Conservation (phyloP, 2,329 filamentous ascomycete species). For the Phaeosphaeriaceae sp. region DNA sequence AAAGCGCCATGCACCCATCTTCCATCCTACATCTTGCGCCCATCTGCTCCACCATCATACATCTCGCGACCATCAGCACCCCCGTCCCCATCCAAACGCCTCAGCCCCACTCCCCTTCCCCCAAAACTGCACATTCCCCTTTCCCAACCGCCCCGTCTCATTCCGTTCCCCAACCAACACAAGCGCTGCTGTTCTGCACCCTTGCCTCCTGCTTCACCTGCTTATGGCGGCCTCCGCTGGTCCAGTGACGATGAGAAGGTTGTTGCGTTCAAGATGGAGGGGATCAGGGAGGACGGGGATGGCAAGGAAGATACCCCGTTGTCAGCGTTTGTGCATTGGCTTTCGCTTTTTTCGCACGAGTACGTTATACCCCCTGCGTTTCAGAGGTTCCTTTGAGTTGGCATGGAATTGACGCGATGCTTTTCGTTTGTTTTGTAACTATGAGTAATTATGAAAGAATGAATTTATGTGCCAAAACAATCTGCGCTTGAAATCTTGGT, state of each 20-base stretch:
- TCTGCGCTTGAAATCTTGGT: too few species aligned
- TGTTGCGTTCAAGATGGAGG: background rate
- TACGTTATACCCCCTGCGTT: conserved; percentile 21
- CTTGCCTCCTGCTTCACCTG: background rate
- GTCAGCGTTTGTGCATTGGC: conserved; percentile 17
- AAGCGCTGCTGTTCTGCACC: conserved; percentile 9
- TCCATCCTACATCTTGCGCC: background rate
- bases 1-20: background rate
- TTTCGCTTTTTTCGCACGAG: conserved; percentile 15
- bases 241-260: background rate
- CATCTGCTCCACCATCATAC: background rate
- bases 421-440: too few species aligned
- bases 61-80: background rate
- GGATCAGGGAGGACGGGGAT: background rate
- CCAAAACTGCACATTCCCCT: conserved; percentile 3
- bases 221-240: background rate
- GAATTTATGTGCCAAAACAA: too few species aligned
- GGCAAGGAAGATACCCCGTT: background rate
- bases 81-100: background rate
- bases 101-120: conserved; percentile 7
- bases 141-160: background rate
- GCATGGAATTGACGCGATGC: too few species aligned
- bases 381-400: conserved; percentile 4
- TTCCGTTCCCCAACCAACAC: conserved; percentile 1
- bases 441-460: background rate